phyloP scores from a whole-genome alignment of 225 moss, liverwort and hornwort species.

The Pleurozium schreberi region DNA sequence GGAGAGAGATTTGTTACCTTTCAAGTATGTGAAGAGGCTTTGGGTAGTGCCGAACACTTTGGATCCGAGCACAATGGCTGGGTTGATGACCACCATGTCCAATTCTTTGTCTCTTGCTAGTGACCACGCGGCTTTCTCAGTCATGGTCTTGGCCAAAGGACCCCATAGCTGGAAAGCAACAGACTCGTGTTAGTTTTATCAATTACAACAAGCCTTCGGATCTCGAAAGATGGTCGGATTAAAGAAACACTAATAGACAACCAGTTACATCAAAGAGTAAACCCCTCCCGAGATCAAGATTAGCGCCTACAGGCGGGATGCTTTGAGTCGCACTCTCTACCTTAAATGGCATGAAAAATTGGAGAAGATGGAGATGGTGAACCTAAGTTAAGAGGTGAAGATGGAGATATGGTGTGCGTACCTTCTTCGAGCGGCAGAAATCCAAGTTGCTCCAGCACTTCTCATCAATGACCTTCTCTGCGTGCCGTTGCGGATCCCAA shows the following conservation, averaged over 20 bases:
- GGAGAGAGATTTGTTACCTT: constrained; percentile 1
- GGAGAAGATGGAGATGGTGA: not conserved
- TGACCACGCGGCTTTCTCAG: constrained; percentile 85
- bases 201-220: not conserved
- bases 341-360: not conserved
- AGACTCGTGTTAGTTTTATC: not conserved
- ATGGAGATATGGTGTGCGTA: not conserved
- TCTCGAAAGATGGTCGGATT: not conserved
- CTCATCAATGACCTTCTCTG: constrained; percentile 56
- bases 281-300: not conserved
- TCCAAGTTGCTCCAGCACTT: constrained; percentile 88
- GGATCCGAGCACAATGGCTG: constrained; percentile 56
- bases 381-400: not conserved
- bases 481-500: constrained; percentile 49
- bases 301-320: not conserved
- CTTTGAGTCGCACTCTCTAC: not conserved
- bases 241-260: not conserved
- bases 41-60: constrained; percentile 38
- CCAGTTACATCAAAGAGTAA: not conserved
- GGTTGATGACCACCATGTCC: constrained; percentile 90
- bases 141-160: constrained; percentile 68
- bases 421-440: constrained; percentile 78
- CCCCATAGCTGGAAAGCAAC: constrained; percentile 59
- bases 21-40: constrained; percentile 43
- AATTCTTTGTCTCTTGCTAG: constrained; percentile 75